phyloP scores from a whole-genome alignment of 2,329 filamentous ascomycete genomes.

The Colletotrichum sp. region DNA sequence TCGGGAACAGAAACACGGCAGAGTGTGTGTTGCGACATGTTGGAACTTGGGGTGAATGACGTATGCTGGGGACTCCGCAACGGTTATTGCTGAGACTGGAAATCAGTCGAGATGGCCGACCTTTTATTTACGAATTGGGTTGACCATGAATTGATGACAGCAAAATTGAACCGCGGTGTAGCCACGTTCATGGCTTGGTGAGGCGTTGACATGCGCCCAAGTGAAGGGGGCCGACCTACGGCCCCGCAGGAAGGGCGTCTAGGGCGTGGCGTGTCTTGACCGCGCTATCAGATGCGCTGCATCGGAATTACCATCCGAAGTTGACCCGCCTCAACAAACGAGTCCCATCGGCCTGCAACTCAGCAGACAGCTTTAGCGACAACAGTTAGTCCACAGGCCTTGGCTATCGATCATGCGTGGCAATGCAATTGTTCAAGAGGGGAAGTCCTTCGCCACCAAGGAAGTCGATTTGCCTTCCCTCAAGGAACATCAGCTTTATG shows the following conservation, averaged over 20 bases:
- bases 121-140: background rate
- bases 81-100: background rate
- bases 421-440: background rate
- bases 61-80: accelerated
- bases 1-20: background rate
- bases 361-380: background rate
- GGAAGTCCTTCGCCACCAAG: background rate
- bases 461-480: background rate
- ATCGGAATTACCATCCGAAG: background rate
- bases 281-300: background rate
- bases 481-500: background rate
- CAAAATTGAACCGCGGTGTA: background rate
- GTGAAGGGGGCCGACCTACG: background rate
- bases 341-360: background rate
- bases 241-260: background rate
- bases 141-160: background rate
- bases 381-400: background rate
- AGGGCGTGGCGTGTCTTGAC: background rate
- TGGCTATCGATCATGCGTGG: background rate
- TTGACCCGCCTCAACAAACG: background rate
- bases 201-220: background rate
- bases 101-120: background rate
- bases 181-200: background rate
- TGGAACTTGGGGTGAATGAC: too few species aligned
- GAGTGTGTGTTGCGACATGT: background rate